Conservation (phyloP, 768 basidiomycete species). For the Phylloporus rhodoxanthus region DNA sequence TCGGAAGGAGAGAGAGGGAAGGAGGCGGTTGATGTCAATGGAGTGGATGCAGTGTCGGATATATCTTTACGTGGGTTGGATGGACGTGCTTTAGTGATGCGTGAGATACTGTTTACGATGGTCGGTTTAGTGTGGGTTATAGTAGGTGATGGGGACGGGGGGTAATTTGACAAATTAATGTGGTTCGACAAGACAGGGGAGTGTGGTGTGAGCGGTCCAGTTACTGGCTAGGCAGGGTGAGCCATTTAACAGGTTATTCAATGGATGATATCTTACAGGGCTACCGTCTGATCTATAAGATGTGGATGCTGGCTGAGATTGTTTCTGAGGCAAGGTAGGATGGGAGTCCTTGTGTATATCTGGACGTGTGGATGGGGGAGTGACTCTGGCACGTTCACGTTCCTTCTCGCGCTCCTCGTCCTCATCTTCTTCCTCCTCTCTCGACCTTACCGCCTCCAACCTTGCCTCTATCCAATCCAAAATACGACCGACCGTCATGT, state of each 20-base stretch:
- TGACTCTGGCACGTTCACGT: conserved; percentile 34
- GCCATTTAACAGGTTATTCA: neutral
- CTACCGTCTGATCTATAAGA: conserved; percentile 16
- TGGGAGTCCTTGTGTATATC: conserved; percentile 19
- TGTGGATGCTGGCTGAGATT: conserved; percentile 11
- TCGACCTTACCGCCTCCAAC: conserved; percentile 65
- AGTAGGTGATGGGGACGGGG: conserved; percentile 27
- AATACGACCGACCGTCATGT: conserved; percentile 71
- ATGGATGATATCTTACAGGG: conserved; percentile 28
- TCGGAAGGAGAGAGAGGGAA: conserved; percentile 26
- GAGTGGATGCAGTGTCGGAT: conserved; percentile 13
- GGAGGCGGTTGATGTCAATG: conserved; percentile 13
- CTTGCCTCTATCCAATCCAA: conserved; percentile 85
- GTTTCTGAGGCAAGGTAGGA: conserved; percentile 15
- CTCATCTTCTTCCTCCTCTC: conserved; percentile 79
- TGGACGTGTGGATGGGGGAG: conserved; percentile 16
- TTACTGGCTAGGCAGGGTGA: conserved; percentile 13
- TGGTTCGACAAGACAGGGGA: conserved; percentile 23
- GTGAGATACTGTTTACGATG: conserved; percentile 13
- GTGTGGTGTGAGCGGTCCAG: conserved; percentile 30
- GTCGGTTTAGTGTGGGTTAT: conserved; percentile 16
- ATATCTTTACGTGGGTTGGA: conserved; percentile 26
- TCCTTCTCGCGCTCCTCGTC: conserved; percentile 67
- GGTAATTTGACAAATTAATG: conserved; percentile 13
- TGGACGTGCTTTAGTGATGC: conserved; percentile 28